A percentile compares a stretch with the other conserved stretches of the same genome.
Evolutionary conservation across 179 eudicot species (phyloP).

Genomic region (Silene coronaria): DNA sequence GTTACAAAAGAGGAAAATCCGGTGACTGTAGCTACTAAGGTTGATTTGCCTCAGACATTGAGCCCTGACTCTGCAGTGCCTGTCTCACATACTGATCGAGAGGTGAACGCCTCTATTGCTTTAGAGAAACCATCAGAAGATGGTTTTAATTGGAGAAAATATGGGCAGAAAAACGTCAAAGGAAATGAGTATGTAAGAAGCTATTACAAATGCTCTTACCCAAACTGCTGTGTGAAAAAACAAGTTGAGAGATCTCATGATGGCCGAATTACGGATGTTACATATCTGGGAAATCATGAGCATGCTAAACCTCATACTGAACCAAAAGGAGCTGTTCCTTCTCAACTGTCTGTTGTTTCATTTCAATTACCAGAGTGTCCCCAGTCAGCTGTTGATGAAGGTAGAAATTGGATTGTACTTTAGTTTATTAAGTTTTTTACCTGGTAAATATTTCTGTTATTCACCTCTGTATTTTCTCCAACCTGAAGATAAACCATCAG

Average conservation of each 20-base stretch:
- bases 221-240: slow-evolving; percentile 70
- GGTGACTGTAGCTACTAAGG: slow-evolving; percentile 28
- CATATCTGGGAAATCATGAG: slow-evolving; percentile 67
- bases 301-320: slow-evolving; percentile 66
- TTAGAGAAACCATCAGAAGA: slow-evolving; percentile 72
- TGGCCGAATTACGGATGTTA: slow-evolving; percentile 63
- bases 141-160: slow-evolving; percentile 95
- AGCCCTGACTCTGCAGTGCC: slow-evolving; percentile 38
- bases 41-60: slow-evolving; percentile 35
- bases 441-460: slow-evolving; percentile 5
- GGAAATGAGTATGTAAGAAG: slow-evolving; percentile 75
- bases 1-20: slow-evolving; percentile 38
- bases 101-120: slow-evolving; percentile 32
- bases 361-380: slow-evolving; percentile 32
- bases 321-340: slow-evolving; percentile 32
- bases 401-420: slow-evolving; percentile 31
- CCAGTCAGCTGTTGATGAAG: slow-evolving; percentile 32
- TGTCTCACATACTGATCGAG: slow-evolving; percentile 39
- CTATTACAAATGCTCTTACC: slow-evolving; percentile 85
- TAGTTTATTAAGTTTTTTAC: slow-evolving; percentile 11
- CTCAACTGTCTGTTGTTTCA: slow-evolving; percentile 37
- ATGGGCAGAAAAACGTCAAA: slow-evolving; percentile 86
- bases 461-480: slow-evolving; percentile 16
- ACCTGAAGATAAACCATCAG: slow-evolving; percentile 39
- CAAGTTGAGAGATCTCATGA: slow-evolving; percentile 79